Evolutionary conservation across 164 flowering plant species (phyloP), one percentile per base, ranked within the genome.

Genomic region (Echeveria elegans): DNA sequence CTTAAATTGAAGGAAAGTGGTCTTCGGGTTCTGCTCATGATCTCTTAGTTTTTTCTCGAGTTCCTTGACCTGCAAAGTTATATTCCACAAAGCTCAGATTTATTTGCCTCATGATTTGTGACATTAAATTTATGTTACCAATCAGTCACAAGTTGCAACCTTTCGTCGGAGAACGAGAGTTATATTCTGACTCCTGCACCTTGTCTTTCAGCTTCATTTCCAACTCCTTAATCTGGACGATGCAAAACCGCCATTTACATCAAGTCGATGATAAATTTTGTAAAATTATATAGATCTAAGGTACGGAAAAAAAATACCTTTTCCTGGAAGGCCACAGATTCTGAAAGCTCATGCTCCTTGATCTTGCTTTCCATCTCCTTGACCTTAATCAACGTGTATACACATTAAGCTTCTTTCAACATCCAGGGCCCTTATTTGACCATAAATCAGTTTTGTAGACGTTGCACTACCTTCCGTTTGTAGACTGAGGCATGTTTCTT

Each of bases 191-290:
- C 48, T 82, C 83, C 23, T 73, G 71, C 59, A 67, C 66, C 78
- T 77, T 79, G 71, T 81, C 85, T 69, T 76, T 82, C 73, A 85
- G 67, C 72, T 81, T 81, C 67, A 72, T 72, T 50, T 87, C 92
- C 60, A 87, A 80, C 32, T 85, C 84, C 68, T 68, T 77, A 24
- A 82, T 76, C 89, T 85, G 77, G 30, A 29, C 29, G 32, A 6
- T 38, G 9, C 4, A 62, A n/a, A 6, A 62, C n/a, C n/a, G n/a
- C n/a, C 7, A 62, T 31, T 62, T 32, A 8, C 15, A 40, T 5
- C 29, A 21, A 41, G 47, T 43, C 5, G 18, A 43, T 11, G 16
- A 16, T 14, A 16, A 65, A 41, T n/a, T 32, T 47, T 12, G 61
- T 34, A 65, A 28, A 15, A 38, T 28, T 23, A 28, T 1, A 43